These are phyloP conservation scores for Penicillium sp. DNA, from an alignment of 2,329 filamentous ascomycete genomes.

Conservation along the genomic window DNA sequence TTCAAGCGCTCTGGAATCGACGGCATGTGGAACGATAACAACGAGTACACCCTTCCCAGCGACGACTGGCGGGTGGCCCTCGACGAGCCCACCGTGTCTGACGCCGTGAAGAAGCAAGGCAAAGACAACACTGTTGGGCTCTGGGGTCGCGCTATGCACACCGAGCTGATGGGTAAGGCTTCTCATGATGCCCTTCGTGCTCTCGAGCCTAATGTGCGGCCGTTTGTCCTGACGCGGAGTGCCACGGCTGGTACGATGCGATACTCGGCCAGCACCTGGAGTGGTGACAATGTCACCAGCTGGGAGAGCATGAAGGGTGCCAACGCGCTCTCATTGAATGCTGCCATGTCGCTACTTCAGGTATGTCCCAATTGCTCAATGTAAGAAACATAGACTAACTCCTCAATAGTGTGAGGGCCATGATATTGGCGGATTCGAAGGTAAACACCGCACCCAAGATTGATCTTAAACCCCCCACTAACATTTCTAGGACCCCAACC, in stretches of 20 bases:
- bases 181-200: slow-evolving; percentile 71
- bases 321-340: slow-evolving; percentile 71
- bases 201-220: slow-evolving; percentile 62
- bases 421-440: slow-evolving; percentile 77
- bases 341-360: slow-evolving; percentile 70
- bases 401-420: slow-evolving; percentile 65
- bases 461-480: neutral
- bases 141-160: slow-evolving; percentile 72
- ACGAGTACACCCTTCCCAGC: slow-evolving; percentile 71
- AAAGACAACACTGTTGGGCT: slow-evolving; percentile 63
- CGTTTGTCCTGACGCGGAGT: slow-evolving; percentile 72
- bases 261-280: slow-evolving; percentile 75
- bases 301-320: slow-evolving; percentile 75
- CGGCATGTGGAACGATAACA: slow-evolving; percentile 81
- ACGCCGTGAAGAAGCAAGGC: slow-evolving; percentile 42
- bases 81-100: slow-evolving; percentile 47
- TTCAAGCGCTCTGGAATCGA: slow-evolving; percentile 70
- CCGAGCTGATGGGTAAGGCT: slow-evolving; percentile 72
- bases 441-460: slow-evolving; percentile 31
- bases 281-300: slow-evolving; percentile 74
- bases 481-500: slow-evolving; percentile 60
- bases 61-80: slow-evolving; percentile 70
- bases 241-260: slow-evolving; percentile 72
- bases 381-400: neutral
- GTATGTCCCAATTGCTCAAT: slow-evolving; percentile 34